These are phyloP conservation scores for Prunella vulgaris DNA, from an alignment of 257 asterid genomes.

Conservation along the genomic window DNA sequence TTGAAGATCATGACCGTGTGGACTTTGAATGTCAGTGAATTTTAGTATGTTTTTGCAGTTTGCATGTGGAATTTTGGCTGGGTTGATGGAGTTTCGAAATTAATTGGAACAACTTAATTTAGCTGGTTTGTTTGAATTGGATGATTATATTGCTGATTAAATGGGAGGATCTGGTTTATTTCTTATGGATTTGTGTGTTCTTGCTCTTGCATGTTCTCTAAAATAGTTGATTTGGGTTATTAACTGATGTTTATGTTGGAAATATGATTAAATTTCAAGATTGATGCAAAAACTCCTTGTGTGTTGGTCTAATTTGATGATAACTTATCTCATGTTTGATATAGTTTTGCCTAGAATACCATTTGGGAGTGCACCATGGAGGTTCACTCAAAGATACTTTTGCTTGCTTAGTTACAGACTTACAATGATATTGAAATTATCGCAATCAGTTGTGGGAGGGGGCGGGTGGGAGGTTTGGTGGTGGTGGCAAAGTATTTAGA, in stretches of 20 bases:
- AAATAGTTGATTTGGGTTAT: conserved; percentile 1
- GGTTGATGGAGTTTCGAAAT: neutral
- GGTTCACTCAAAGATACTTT: neutral
- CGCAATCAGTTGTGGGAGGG: too few relatives aligned
- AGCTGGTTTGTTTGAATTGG: neutral
- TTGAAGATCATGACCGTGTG: neutral
- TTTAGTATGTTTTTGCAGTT: neutral
- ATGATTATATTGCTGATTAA: neutral
- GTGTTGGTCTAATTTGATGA: neutral
- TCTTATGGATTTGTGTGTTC: neutral
- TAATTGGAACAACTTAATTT: conserved; percentile 8
- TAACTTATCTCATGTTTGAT: neutral
- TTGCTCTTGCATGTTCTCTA: conserved; percentile 13
- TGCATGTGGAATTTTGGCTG: conserved; percentile 22
- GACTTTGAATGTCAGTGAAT: conserved; percentile 12
- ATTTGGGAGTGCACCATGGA: neutral
- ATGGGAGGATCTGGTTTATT: neutral
- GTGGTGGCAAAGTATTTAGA: neutral
- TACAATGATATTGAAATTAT: too few relatives aligned
- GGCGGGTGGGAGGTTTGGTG: neutral
- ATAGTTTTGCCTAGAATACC: neutral
- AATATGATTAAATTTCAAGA: neutral
- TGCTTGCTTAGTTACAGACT: neutral
- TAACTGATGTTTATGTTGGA: conserved; percentile 9
- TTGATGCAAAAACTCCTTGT: neutral